Evolutionary conservation across 2,329 filamentous ascomycete species (phyloP), one percentile per base, ranked within the genome.

Genomic region (Aspergillus pseudonomiae): DNA sequence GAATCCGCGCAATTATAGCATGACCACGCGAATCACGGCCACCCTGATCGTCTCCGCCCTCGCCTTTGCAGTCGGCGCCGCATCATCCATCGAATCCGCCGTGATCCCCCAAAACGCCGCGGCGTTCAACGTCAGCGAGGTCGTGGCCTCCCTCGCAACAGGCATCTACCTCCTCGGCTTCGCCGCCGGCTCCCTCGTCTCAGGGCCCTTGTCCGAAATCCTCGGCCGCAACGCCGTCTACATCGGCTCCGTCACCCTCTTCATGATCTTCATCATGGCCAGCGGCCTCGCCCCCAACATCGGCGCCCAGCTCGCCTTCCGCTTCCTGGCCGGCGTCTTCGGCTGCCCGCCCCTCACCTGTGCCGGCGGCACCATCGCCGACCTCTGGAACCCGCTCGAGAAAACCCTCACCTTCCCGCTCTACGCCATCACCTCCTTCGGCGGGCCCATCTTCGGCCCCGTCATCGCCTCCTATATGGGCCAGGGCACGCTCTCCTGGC

Each of bases 21-120:
- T 70, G 11, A 55, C 62, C 2, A 75, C 71, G 24, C 77, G 80
- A 2, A 66, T 81, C 6, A 67, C 73, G n/a, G 75, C 76, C 9
- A 83, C 80, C 0, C 59, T 81, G 4, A 72, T 82, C 21, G 79
- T 84, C 5, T 79, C 79, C 0, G 53, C 76, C 5, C 85, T 88
- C 50, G 84, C 79, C 2, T 79, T 84, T 28, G 79, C 83, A 0
- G 83, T 86, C 0, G 81, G 81, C 4, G 76, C 81, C 2, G 84
- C 85, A 0, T 84, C 82, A 3, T 80, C 83, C 0, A 85, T 87
- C 52, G 85, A 87, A 62, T 82, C 83, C 1, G 78, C 79, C 0
- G 81, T 82, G 0, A 66, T 85, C 0, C 74, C 74, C 0, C 78
- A 83, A 63, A 83, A 83, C 0, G 77, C 80, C 1, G 64, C 67